Percentiles rank a stretch among this genome's conserved stretches.
phyloP scores from a whole-genome alignment of 2,329 filamentous ascomycete species.

The Aspergillus sp. region DNA sequence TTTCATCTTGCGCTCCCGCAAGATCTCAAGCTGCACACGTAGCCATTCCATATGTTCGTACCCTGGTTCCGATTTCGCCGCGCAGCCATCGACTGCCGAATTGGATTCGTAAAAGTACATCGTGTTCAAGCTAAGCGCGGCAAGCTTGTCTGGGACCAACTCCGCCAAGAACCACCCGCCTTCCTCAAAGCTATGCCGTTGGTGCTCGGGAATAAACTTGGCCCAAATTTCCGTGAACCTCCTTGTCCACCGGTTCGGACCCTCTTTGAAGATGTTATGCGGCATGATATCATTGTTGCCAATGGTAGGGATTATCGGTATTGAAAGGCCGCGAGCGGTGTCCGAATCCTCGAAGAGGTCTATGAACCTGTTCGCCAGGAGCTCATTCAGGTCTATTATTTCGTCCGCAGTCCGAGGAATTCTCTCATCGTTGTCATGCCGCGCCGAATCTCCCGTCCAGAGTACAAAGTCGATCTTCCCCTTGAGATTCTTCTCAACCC shows the following conservation, averaged over 20 bases:
- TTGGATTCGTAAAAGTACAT: slow-evolving; percentile 96
- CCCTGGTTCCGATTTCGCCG: slow-evolving; percentile 74
- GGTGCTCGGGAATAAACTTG: slow-evolving; percentile 85
- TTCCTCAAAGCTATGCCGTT: slow-evolving; percentile 85
- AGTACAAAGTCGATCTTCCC: slow-evolving; percentile 84
- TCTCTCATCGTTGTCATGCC: slow-evolving; percentile 83
- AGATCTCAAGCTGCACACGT: slow-evolving; percentile 77
- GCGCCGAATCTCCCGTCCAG: slow-evolving; percentile 88
- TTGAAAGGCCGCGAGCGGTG: slow-evolving; percentile 58
- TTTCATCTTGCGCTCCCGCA: slow-evolving; percentile 85
- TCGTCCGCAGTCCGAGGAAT: slow-evolving; percentile 73
- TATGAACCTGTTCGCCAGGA: slow-evolving; percentile 73
- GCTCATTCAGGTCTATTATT: slow-evolving; percentile 74
- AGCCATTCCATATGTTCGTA: slow-evolving; percentile 97
- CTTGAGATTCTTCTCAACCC: slow-evolving; percentile 76
- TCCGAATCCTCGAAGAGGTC: slow-evolving; percentile 66
- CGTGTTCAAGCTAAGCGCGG: slow-evolving; percentile 92
- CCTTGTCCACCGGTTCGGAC: slow-evolving; percentile 83
- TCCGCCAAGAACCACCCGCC: slow-evolving; percentile 96
- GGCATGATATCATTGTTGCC: slow-evolving; percentile 98
- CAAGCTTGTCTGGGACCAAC: slow-evolving; percentile 80
- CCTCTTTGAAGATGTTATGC: slow-evolving; percentile 85
- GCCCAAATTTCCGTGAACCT: slow-evolving; percentile 77
- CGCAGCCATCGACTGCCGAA: slow-evolving; percentile 88
- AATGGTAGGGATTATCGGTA: slow-evolving; percentile 86